Conservation (phyloP, 2,329 filamentous ascomycete species). For the Fusarium secorum region DNA sequence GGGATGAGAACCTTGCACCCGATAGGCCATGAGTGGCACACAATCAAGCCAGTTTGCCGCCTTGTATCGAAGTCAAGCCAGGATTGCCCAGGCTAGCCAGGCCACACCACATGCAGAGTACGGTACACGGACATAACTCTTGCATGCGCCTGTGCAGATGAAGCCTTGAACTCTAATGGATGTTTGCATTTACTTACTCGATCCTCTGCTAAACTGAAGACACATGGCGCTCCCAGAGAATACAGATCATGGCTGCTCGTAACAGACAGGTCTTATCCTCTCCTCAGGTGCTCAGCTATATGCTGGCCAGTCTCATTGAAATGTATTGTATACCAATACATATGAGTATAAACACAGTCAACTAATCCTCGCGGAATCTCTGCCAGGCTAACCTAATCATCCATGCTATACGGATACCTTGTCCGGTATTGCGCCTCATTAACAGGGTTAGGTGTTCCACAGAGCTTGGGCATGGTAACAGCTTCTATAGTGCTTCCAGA, state of each 20-base stretch:
- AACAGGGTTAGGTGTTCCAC: constrained; percentile 23
- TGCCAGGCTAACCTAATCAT: constrained; percentile 20
- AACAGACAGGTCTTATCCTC: not conserved
- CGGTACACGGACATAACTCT: not conserved
- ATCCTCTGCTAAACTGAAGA: not conserved
- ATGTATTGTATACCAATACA: not conserved
- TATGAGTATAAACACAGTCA: not conserved
- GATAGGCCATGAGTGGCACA: constrained; percentile 35
- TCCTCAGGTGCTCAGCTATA: not conserved
- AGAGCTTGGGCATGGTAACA: not conserved
- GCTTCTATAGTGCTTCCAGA: constrained; percentile 31
- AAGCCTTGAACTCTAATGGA: constrained; percentile 5
- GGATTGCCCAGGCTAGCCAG: constrained; percentile 25
- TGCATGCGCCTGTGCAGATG: constrained; percentile 14
- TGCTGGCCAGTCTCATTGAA: not conserved
- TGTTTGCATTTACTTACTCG: not conserved
- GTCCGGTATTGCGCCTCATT: constrained; percentile 24
- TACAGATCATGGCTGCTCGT: not conserved
- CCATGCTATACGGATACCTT: constrained; percentile 28
- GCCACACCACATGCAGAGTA: constrained; percentile 1
- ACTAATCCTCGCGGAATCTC: constrained; percentile 10
- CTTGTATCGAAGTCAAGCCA: constrained; percentile 25
- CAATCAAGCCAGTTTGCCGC: constrained; percentile 30
- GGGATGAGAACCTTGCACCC: constrained; percentile 30
- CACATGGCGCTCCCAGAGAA: not conserved